Evolutionary conservation across 768 basidiomycete genomes (phyloP).

Genomic region (Naganishia vaughanmartiniae): DNA sequence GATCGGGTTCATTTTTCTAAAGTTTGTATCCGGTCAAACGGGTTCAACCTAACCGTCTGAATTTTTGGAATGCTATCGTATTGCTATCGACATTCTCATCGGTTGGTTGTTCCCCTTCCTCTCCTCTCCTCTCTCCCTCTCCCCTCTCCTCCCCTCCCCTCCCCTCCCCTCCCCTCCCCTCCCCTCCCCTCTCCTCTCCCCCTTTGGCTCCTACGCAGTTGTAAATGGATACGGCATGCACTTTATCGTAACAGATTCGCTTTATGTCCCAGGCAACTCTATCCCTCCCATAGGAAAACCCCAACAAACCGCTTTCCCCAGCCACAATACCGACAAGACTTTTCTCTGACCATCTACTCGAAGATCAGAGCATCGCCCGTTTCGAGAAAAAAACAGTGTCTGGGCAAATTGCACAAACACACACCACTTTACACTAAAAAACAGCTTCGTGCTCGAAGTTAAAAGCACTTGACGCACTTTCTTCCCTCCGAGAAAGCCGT

Average conservation of each 20-base stretch:
- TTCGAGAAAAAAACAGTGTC: neutral
- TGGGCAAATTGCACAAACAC: constrained; percentile 20
- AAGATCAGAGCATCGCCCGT: constrained; percentile 16
- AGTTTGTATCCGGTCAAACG: neutral
- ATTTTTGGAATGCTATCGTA: neutral
- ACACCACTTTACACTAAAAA: neutral
- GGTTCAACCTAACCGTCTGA: neutral
- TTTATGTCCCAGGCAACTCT: neutral
- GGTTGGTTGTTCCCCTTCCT: neutral
- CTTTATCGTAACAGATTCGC: neutral
- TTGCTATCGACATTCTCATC: neutral
- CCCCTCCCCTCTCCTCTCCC: constrained; percentile 12
- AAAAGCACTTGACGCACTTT: constrained; percentile 3
- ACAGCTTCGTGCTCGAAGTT: neutral
- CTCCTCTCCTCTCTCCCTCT: constrained; percentile 5
- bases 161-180: too few relatives aligned
- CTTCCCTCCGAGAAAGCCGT: constrained; percentile 24
- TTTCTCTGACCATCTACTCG: constrained; percentile 13
- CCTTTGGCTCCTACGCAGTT: neutral
- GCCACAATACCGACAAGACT: constrained; percentile 3
- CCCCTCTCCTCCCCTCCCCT: constrained; percentile 16
- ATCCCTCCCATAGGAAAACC: neutral
- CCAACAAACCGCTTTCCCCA: constrained; percentile 11
- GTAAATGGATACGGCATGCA: constrained; percentile 1
- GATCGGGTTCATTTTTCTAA: neutral